A percentile compares a stretch with the other conserved stretches of the same genome.
Evolutionary conservation across 1,284 basidiomycete genomes (phyloP).

Genomic region (Golubevia pallescens): DNA sequence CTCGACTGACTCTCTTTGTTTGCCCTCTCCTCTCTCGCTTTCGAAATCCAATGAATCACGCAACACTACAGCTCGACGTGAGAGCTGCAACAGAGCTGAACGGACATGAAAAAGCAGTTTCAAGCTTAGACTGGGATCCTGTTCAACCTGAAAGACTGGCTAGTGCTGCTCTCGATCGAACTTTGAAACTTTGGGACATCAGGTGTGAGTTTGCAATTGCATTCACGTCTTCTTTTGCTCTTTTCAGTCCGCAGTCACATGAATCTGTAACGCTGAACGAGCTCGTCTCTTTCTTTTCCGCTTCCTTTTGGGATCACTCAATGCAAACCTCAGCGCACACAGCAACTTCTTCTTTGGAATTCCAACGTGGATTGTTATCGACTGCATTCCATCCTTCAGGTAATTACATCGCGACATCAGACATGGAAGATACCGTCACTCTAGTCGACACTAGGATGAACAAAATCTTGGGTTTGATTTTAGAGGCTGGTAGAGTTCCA

Average conservation of each 20-base stretch:
- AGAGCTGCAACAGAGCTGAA: constrained; percentile 38
- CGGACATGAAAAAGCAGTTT: constrained; percentile 44
- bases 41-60: not conserved
- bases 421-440: constrained; percentile 46
- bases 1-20: not conserved
- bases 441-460: constrained; percentile 29
- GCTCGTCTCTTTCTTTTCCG: not conserved
- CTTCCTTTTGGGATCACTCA: constrained; percentile 2
- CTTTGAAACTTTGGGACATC: constrained; percentile 46
- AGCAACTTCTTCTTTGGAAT: constrained; percentile 30
- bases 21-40: not conserved
- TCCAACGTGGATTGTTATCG: not conserved
- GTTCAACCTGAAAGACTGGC: constrained; percentile 35
- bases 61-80: constrained; percentile 18
- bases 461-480: constrained; percentile 25
- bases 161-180: constrained; percentile 36
- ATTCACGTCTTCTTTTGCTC: not conserved
- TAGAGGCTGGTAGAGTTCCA: not conserved
- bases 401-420: constrained; percentile 39
- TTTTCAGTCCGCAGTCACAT: constrained; percentile 2
- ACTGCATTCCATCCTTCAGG: constrained; percentile 37
- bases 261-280: not conserved
- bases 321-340: constrained; percentile 32
- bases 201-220: not conserved
- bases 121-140: constrained; percentile 42